phyloP scores from a whole-genome alignment of 164 flowering plant genomes.

The Nymphaea thermarum region DNA sequence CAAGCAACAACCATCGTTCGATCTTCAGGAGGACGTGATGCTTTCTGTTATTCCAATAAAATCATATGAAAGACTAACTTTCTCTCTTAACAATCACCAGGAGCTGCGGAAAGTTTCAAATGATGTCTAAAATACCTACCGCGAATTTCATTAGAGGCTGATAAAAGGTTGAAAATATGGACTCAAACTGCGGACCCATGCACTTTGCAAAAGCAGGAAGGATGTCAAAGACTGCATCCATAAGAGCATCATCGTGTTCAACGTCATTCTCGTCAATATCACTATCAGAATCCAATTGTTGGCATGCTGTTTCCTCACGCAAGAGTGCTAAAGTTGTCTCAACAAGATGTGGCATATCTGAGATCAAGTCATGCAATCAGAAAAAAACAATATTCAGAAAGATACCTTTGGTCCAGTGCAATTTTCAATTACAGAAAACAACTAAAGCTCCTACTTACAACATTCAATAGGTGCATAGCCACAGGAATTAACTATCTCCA shows the following conservation, averaged over 20 bases:
- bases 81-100: not conserved
- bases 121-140: constrained; percentile 33
- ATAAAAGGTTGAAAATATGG: constrained; percentile 62
- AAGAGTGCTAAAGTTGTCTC: constrained; percentile 69
- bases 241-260: constrained; percentile 87
- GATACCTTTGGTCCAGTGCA: not conserved
- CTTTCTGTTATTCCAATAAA: constrained; percentile 42
- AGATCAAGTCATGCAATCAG: constrained; percentile 2
- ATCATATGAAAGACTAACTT: not conserved
- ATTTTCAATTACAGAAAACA: not conserved
- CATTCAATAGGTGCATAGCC: constrained; percentile 63
- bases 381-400: no score
- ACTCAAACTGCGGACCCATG: constrained; percentile 86
- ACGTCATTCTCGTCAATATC: constrained; percentile 68
- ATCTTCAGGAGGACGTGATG: constrained; percentile 78
- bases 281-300: constrained; percentile 66
- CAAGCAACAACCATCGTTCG: constrained; percentile 98
- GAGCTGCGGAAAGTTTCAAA: not conserved
- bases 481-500: constrained; percentile 69
- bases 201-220: constrained; percentile 96
- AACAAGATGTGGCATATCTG: constrained; percentile 73
- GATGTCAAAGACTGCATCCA: constrained; percentile 98
- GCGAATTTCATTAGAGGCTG: constrained; percentile 93
- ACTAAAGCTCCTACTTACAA: constrained; percentile 33
- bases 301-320: constrained; percentile 78